A percentile compares a stretch with the other conserved stretches of the same genome.
Conservation (phyloP, 192 early-diverging fungal genomes). For the Spizellomyces punctatus region DNA sequence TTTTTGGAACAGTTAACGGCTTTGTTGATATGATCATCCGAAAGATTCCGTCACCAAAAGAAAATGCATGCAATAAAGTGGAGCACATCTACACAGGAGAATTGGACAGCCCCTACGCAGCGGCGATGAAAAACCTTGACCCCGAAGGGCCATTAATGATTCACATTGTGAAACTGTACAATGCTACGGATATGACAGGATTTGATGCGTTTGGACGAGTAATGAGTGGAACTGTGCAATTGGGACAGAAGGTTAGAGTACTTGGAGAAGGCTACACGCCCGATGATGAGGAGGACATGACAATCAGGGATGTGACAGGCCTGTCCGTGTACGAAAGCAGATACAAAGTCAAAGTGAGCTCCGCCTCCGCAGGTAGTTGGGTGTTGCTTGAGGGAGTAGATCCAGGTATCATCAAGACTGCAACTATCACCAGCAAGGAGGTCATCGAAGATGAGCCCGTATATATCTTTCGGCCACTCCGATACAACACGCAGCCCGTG, state of each 20-base stretch:
- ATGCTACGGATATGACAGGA: conserved; percentile 77
- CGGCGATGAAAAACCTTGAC: conserved; percentile 77
- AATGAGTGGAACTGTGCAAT: conserved; percentile 83
- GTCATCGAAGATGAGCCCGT: conserved; percentile 64
- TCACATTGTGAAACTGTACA: conserved; percentile 89
- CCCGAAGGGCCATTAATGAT: conserved; percentile 92
- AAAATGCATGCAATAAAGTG: conserved; percentile 60
- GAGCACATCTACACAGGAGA: conserved; percentile 58
- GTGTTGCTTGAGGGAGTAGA: conserved; percentile 93
- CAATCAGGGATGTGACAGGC: conserved; percentile 72
- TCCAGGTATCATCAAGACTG: conserved; percentile 89
- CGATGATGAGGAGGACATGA: conserved; percentile 97
- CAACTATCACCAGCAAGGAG: conserved; percentile 80
- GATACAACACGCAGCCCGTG: conserved; percentile 79
- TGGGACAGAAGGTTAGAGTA: conserved; percentile 82
- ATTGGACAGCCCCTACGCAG: conserved; percentile 26
- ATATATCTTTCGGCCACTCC: conserved; percentile 83
- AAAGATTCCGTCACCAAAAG: conserved; percentile 79
- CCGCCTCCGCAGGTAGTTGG: conserved; percentile 84
- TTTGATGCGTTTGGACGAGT: conserved; percentile 94
- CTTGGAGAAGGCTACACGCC: conserved; percentile 89
- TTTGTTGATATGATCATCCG: conserved; percentile 89
- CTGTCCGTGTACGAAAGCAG: conserved; percentile 79
- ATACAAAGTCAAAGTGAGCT: conserved; percentile 81
- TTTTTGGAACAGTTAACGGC: conserved; percentile 85